These are phyloP conservation scores for Daldinia concentrica DNA, from an alignment of 495 filamentous ascomycete species.

Conservation along the genomic window DNA sequence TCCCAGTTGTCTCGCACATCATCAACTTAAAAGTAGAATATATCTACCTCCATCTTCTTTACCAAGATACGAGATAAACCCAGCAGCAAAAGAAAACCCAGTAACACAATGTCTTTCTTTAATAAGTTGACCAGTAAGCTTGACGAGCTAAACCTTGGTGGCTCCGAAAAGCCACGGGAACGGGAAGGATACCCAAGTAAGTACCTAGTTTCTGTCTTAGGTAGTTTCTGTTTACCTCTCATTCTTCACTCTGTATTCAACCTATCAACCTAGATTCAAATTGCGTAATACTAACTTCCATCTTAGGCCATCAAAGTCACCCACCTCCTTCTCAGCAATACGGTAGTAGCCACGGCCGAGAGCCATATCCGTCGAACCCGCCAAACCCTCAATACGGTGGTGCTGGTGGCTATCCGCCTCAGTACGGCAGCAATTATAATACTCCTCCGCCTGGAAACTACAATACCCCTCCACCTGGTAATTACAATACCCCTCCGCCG, in stretches of 20 bases:
- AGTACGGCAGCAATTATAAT: constrained; percentile 29
- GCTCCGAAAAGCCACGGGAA: constrained; percentile 27
- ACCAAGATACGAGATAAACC: background rate
- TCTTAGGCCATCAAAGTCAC: constrained; percentile 33
- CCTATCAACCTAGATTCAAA: background rate
- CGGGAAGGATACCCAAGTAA: constrained; percentile 27
- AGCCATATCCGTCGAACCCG: constrained; percentile 22
- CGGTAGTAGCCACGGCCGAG: constrained; percentile 19
- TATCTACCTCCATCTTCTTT: background rate
- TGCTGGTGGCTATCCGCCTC: constrained; percentile 36
- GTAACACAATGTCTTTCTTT: constrained; percentile 42
- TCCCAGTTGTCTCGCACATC: background rate
- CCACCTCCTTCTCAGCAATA: constrained; percentile 44
- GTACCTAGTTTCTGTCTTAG: background rate
- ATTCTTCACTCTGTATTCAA: background rate
- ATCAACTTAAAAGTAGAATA: background rate
- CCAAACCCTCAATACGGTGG: constrained; percentile 16
- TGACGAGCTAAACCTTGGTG: constrained; percentile 38
- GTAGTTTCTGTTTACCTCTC: background rate
- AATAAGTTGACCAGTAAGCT: constrained; percentile 44
- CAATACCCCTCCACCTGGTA: background rate
- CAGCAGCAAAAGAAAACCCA: background rate
- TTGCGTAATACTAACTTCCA: background rate
- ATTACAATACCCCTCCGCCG: background rate
- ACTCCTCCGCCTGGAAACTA: constrained; percentile 36